Percentiles rank a stretch among this genome's conserved stretches.
Evolutionary conservation across 768 basidiomycete genomes (phyloP).

Genomic region (Pleurotus cornucopiae): DNA sequence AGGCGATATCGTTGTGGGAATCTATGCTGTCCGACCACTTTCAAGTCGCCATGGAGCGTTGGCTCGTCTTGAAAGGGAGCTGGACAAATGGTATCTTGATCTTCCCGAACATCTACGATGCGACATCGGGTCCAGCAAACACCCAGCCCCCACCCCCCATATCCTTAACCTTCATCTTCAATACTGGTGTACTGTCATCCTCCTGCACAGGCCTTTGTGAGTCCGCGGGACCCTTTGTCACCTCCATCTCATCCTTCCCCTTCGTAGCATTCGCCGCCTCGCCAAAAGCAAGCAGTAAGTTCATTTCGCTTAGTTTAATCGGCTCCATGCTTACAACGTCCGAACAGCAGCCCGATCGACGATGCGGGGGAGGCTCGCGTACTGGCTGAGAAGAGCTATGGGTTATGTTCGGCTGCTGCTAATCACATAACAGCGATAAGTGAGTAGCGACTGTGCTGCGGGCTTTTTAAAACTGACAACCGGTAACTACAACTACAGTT

Average conservation of each 20-base stretch:
- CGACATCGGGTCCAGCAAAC: constrained; percentile 45
- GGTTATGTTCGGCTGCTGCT: constrained; percentile 73
- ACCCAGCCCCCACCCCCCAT: constrained; percentile 51
- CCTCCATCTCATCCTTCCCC: constrained; percentile 1
- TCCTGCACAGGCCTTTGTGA: constrained; percentile 79
- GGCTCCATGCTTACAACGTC: neutral
- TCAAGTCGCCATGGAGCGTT: constrained; percentile 57
- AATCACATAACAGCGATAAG: constrained; percentile 73
- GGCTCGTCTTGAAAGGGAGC: constrained; percentile 48
- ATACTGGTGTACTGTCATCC: constrained; percentile 75
- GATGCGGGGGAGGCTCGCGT: constrained; percentile 53
- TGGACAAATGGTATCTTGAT: constrained; percentile 75
- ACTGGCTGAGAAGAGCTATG: constrained; percentile 60
- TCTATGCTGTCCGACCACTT: constrained; percentile 63
- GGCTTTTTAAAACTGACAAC: neutral
- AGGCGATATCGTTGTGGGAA: constrained; percentile 61
- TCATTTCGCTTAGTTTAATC: neutral
- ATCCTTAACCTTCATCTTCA: constrained; percentile 78
- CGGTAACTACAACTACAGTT: constrained; percentile 29
- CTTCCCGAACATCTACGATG: constrained; percentile 66
- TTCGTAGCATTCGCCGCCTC: constrained; percentile 36
- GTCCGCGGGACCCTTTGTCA: constrained; percentile 21
- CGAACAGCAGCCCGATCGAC: constrained; percentile 29
- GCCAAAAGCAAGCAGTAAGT: constrained; percentile 37
- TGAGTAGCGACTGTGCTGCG: constrained; percentile 20